A percentile compares a stretch with the other conserved stretches of the same genome.
These are phyloP conservation scores for Kluyveromyces starmeri DNA, from an alignment of 805 yeast genomes.

Conservation along the genomic window DNA sequence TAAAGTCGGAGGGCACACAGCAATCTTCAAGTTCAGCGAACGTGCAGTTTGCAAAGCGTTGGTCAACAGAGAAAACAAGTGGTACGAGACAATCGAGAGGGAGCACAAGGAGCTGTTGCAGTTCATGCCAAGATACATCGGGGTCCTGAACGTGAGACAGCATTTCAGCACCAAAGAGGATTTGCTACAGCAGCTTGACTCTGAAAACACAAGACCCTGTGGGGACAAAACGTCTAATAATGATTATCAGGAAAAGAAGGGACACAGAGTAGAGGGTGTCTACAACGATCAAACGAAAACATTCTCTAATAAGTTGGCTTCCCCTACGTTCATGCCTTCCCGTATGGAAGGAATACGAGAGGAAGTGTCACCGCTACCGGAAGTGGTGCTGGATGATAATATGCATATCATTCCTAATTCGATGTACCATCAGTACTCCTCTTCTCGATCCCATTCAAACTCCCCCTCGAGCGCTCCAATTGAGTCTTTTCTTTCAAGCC, in stretches of 20 bases:
- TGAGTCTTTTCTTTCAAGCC: conserved; percentile 16
- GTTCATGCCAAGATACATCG: conserved; percentile 92
- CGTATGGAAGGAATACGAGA: conserved; percentile 13
- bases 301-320: not conserved
- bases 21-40: conserved; percentile 84
- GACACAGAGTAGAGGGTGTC: conserved; percentile 2
- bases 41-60: conserved; percentile 91
- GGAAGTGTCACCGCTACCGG: conserved; percentile 43
- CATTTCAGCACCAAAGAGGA: conserved; percentile 32
- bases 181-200: conserved; percentile 11
- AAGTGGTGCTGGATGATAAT: conserved; percentile 87
- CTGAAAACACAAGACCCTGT: conserved; percentile 13
- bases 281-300: not conserved
- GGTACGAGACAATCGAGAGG: conserved; percentile 84
- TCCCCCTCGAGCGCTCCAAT: conserved; percentile 29
- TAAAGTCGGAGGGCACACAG: conserved; percentile 97
- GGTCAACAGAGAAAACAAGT: conserved; percentile 78
- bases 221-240: conserved; percentile 11
- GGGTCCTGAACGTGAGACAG: conserved; percentile 87
- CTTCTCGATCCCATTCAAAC: conserved; percentile 33
- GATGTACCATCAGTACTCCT: conserved; percentile 54
- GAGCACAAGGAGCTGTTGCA: conserved; percentile 65
- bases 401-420: conserved; percentile 85
- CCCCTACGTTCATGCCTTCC: not conserved
- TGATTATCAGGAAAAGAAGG: conserved; percentile 8